Base-by-base conservation (phyloP, 768 basidiomycete species). In the Glaciozyma antarctica region DNA sequence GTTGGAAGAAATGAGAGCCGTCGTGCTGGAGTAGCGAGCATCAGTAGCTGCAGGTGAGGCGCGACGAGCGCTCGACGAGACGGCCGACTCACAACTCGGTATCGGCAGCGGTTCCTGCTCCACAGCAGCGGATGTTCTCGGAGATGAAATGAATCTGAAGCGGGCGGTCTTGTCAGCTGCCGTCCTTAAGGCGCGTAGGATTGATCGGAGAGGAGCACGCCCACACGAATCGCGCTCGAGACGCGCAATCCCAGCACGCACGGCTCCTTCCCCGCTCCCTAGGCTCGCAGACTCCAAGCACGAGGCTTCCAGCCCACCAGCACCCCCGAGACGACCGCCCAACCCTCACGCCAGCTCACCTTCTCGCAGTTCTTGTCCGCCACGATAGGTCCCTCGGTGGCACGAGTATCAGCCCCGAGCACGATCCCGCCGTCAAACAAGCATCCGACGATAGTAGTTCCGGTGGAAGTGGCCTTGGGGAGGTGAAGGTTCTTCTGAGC, bases 281-380 rank as follows among this genome's bases (percentile, higher is more conserved):
- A 19, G 32, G 32, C 9, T 32, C 9, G 9, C 53, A 19, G 30
- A 9, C 26, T 34, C 38, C 38, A 41, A 10, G 38, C 10, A 15
- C 38, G 13, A 41, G 38, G 38, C 38, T 41, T 41, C 38, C 38
- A 41, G 10, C 38, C 38, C 12, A 41, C 10, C 12, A 13, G 38
- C 13, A 41, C 13, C 51, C 51, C 28, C 51, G 1, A n/a, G 2
- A 7, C 7, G 47, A 24, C 30, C 51, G 51, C 51, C 15, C 51
- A 15, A 26, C 13, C 26, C 21, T 22, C 19, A 51, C 15, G 38
- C 38, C 17, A 12, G 71, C 79, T 55, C 62, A 93, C 94, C 87
- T 99, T 99, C 80, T 98, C 95, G 78, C 95, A 99, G 79, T 99
- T 99, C 84, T 99, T 98, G 80, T 98, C 94, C 0, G 90, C 90